Percentiles rank a stretch among this genome's conserved stretches.
Evolutionary conservation across 768 basidiomycete species (phyloP).

Genomic region (Russula dissimulans): DNA sequence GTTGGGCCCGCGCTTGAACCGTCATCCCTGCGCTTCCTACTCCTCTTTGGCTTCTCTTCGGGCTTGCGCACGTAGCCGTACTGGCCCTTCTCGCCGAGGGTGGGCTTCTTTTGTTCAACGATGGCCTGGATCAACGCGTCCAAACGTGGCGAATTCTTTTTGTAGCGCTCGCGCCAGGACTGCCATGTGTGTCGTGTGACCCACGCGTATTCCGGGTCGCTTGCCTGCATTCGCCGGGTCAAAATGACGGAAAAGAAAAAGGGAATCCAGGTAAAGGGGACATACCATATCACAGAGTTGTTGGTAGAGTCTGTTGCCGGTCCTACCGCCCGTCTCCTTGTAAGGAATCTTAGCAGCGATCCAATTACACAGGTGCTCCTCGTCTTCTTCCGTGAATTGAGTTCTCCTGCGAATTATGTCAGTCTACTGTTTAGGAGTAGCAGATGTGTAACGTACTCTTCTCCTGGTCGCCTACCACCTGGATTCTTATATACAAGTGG

Average conservation of each 20-base stretch:
- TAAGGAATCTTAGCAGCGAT: constrained; percentile 78
- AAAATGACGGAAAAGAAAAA: neutral
- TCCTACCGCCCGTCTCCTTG: constrained; percentile 73
- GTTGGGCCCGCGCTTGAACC: constrained; percentile 1
- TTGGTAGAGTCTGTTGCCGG: constrained; percentile 75
- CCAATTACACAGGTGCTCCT: constrained; percentile 65
- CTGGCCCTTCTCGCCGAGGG: constrained; percentile 68
- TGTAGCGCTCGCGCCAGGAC: constrained; percentile 84
- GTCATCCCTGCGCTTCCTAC: constrained; percentile 20
- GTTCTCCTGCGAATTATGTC: constrained; percentile 45
- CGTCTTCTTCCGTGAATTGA: constrained; percentile 70
- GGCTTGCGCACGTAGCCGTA: constrained; percentile 73
- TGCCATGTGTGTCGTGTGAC: constrained; percentile 82
- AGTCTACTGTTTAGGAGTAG: neutral
- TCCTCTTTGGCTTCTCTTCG: constrained; percentile 53
- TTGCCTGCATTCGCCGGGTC: constrained; percentile 31
- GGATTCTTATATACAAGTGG: constrained; percentile 78
- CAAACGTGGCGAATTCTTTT: constrained; percentile 66
- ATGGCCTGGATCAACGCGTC: constrained; percentile 55
- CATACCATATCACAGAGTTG: constrained; percentile 66
- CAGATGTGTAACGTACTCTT: constrained; percentile 50
- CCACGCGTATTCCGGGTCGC: constrained; percentile 69
- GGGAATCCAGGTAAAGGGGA: neutral
- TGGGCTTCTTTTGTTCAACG: constrained; percentile 61
- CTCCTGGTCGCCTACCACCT: constrained; percentile 69